Evolutionary conservation across 345 rosid genomes (phyloP).

Genomic region (Sapria himalayana): DNA sequence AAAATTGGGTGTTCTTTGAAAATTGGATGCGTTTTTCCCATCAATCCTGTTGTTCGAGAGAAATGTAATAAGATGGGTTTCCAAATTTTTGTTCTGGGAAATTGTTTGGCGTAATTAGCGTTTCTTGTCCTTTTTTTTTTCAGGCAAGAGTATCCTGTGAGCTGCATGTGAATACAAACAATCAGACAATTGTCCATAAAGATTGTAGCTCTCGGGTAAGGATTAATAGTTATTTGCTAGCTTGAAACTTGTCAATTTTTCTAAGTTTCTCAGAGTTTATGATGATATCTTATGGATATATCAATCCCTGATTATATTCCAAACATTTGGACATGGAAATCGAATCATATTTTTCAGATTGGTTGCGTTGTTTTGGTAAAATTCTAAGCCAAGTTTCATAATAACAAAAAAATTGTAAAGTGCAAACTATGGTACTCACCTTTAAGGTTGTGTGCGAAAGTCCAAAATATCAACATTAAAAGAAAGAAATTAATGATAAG

Average conservation of each 20-base stretch:
- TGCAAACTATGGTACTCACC: too few relatives aligned
- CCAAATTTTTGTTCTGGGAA: too few relatives aligned
- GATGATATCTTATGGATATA: not conserved
- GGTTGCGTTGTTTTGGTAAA: too few relatives aligned
- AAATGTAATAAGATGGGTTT: too few relatives aligned
- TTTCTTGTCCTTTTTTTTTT: slow-evolving; percentile 7
- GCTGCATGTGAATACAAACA: slow-evolving; percentile 36
- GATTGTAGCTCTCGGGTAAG: slow-evolving; percentile 51
- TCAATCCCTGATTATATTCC: not conserved
- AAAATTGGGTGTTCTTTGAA: not conserved
- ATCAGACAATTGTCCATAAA: slow-evolving; percentile 40
- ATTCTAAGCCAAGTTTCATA: too few relatives aligned
- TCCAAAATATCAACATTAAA: too few relatives aligned
- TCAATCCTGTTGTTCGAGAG: too few relatives aligned
- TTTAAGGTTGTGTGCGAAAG: too few relatives aligned
- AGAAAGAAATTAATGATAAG: too few relatives aligned
- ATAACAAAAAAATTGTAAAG: too few relatives aligned
- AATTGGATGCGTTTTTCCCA: too few relatives aligned
- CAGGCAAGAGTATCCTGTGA: slow-evolving; percentile 61
- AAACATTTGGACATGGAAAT: not conserved
- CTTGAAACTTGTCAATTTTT: not conserved
- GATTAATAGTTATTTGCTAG: slow-evolving; percentile 1
- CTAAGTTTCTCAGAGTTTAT: slow-evolving; percentile 6
- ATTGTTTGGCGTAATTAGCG: too few relatives aligned
- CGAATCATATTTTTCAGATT: not conserved